Base-by-base conservation (phyloP, 257 asterid genomes). In the Nicotiana paniculata region DNA sequence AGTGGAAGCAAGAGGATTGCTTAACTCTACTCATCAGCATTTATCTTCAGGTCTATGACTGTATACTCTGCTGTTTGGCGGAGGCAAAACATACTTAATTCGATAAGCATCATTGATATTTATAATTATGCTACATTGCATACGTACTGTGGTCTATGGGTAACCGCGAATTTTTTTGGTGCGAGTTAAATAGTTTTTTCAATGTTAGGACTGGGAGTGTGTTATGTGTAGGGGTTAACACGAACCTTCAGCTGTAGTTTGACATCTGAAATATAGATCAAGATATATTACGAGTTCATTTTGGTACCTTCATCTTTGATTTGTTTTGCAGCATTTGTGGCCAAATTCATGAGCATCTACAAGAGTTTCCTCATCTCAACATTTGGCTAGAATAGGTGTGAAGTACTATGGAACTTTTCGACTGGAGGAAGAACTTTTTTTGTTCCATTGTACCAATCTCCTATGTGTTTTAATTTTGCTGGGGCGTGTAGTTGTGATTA, bases 311-410 rank as follows among this genome's bases (percentile, higher is more conserved):
- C 83, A 80, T 67, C 46, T 80, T 80, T 74, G 55, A 77, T 85
- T 53, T 35, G 85, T 79, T 10, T 85, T 87, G 94, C 99, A 94
- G 99, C 98, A 54, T 96, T 96, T 81, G 97, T 96, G 81, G 98
- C 99, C 84, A 96, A 96, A 90, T 94, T 96, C 88, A 96, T 96
- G 99, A 96, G 99, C 94, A 86, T 94, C 86, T 96, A 94, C 87
- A 96, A 90, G 86, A 93, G 94, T 59, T 96, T 94, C 91, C 98
- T 96, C 86, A 91, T 94, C 24, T 93, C 94, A 84, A 93, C 97
- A 54, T 94, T 96, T 79, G 99, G 99, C 83, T 94, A 87, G 90
- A 84, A 76, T 21, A 54, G 83, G 55, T 46, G 15, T 74, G 79
- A 72, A 74, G 79, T 26, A 6, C 61, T 46, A 43, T 74, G 79